Evolutionary conservation across 164 flowering plant genomes (phyloP).

Genomic region (Houttuynia cordata): DNA sequence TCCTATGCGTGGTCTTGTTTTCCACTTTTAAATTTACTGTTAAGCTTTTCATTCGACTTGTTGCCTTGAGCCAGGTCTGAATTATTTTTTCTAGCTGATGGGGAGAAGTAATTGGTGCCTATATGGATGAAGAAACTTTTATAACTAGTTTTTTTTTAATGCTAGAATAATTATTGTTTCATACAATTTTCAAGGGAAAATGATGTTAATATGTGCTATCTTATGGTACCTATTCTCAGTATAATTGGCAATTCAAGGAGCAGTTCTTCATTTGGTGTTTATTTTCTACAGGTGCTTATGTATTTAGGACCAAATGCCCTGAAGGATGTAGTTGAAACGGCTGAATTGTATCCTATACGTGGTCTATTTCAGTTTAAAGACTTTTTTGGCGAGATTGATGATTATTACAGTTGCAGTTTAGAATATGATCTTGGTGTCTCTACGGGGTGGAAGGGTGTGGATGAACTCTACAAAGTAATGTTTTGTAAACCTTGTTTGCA

Average conservation of each 20-base stretch:
- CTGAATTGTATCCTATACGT: slow-evolving; percentile 73
- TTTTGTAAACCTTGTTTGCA: neutral
- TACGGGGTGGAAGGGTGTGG: slow-evolving; percentile 75
- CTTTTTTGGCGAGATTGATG: slow-evolving; percentile 76
- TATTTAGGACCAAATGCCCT: slow-evolving; percentile 53
- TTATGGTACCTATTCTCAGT: too few relatives aligned
- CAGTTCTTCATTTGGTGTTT: neutral
- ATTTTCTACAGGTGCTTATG: slow-evolving; percentile 55
- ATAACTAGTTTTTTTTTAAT: too few relatives aligned
- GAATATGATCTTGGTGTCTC: slow-evolving; percentile 72
- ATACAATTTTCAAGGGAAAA: too few relatives aligned
- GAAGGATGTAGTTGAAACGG: slow-evolving; percentile 58
- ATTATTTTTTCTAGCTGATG: too few relatives aligned
- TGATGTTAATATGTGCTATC: too few relatives aligned
- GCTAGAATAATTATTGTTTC: too few relatives aligned
- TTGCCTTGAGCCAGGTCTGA: too few relatives aligned
- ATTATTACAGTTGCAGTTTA: slow-evolving; percentile 49
- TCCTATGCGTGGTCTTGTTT: too few relatives aligned
- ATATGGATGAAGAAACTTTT: too few relatives aligned
- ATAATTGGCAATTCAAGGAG: neutral
- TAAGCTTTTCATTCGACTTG: too few relatives aligned
- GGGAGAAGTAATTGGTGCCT: too few relatives aligned
- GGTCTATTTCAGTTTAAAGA: slow-evolving; percentile 72
- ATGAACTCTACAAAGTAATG: slow-evolving; percentile 59
- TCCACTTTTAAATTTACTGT: too few relatives aligned